Percentiles rank a stretch among this genome's conserved stretches.
These are phyloP conservation scores for Aotearoamyces nothofagi DNA, from an alignment of 2,329 filamentous ascomycete species.

Conservation along the genomic window DNA sequence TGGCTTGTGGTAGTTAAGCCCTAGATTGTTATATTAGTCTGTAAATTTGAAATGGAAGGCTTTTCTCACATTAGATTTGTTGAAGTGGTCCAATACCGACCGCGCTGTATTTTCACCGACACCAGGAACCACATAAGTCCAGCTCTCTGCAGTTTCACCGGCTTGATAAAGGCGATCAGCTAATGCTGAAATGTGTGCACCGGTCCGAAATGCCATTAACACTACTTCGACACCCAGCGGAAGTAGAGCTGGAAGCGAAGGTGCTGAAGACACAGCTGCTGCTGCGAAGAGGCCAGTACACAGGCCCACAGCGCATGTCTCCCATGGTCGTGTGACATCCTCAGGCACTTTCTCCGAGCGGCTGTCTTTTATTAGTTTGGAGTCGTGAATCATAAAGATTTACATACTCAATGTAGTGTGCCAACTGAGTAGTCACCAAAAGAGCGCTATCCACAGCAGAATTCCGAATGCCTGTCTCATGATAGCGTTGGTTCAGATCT, in stretches of 20 bases:
- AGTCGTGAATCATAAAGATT: too few species aligned
- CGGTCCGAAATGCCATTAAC: conserved; percentile 44
- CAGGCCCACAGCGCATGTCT: conserved; percentile 44
- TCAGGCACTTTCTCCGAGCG: conserved; percentile 37
- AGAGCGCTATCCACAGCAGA: conserved; percentile 49
- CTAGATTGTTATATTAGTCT: too few species aligned
- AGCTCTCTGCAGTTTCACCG: conserved; percentile 35
- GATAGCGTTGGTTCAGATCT: conserved; percentile 51
- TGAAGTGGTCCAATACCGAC: conserved; percentile 38
- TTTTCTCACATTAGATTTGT: conserved; percentile 31
- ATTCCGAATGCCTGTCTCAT: conserved; percentile 37
- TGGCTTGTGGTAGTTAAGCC: conserved; percentile 25
- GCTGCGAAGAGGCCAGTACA: conserved; percentile 59
- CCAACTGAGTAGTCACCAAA: conserved; percentile 48
- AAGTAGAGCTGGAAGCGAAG: conserved; percentile 44
- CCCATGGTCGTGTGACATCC: conserved; percentile 31
- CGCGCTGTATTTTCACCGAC: conserved; percentile 34
- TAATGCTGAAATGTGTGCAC: conserved; percentile 6
- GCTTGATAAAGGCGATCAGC: conserved; percentile 25
- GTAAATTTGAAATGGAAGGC: conserved; percentile 3
- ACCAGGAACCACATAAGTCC: conserved; percentile 51
- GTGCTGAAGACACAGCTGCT: conserved; percentile 47
- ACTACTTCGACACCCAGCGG: conserved; percentile 48
- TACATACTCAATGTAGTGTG: conserved; percentile 53
- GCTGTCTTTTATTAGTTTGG: conserved; percentile 22